Conservation (phyloP, 1,139 yeast species). For the Arxiozyma slooffiae region DNA sequence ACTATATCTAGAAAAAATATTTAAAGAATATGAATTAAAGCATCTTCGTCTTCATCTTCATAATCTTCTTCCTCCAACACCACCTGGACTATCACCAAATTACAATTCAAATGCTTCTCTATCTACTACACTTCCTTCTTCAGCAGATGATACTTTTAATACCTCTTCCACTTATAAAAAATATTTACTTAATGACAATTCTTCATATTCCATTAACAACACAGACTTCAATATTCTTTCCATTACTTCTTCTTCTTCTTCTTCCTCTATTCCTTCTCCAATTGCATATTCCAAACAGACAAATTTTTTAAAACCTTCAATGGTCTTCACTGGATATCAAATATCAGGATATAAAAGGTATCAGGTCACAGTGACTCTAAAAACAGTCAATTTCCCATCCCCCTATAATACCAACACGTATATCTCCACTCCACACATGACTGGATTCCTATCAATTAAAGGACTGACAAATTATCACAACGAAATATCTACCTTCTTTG, state of each 20-base stretch:
- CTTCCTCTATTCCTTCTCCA: too few species aligned
- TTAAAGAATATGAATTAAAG: background rate
- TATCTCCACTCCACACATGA: conserved; percentile 34
- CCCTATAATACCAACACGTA: background rate
- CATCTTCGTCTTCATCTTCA: too few species aligned
- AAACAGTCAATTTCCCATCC: conserved; percentile 25
- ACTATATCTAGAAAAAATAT: background rate
- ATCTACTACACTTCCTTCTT: background rate
- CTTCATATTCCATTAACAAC: conserved; percentile 1
- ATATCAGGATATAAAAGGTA: conserved; percentile 29
- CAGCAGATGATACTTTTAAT: background rate
- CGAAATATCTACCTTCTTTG: conserved; percentile 75
- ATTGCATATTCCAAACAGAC: conserved; percentile 7
- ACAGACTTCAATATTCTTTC: background rate
- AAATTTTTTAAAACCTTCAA: conserved; percentile 21
- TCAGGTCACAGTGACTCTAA: conserved; percentile 24
- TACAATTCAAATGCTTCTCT: conserved; percentile 2
- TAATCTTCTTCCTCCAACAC: background rate
- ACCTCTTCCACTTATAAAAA: background rate
- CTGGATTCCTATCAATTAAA: conserved; percentile 72
- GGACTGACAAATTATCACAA: conserved; percentile 74
- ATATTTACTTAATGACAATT: conserved; percentile 2
- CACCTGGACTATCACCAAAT: background rate
- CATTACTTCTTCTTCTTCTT: background rate
- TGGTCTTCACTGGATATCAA: conserved; percentile 27